Evolutionary conservation across 148 eudicot species (phyloP).

Genomic region (Rheum nobile): DNA sequence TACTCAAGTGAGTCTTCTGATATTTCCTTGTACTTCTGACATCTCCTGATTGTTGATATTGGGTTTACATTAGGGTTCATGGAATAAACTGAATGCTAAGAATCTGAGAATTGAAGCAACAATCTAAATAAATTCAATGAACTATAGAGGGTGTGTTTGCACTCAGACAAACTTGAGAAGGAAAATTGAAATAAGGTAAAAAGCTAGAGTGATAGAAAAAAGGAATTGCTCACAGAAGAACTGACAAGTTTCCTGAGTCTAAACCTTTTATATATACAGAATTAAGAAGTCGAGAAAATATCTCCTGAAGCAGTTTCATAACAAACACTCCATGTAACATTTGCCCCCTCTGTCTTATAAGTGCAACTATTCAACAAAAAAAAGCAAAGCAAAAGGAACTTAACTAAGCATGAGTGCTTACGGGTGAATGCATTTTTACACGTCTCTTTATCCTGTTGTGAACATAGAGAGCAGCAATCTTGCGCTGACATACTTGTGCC

Average conservation of each 20-base stretch:
- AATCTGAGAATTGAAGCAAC: neutral
- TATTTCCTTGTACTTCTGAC: neutral
- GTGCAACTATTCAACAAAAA: neutral
- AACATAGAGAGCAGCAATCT: neutral
- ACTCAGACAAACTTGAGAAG: neutral
- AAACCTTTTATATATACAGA: neutral
- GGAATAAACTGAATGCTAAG: neutral
- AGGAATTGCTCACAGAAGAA: neutral
- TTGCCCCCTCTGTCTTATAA: neutral
- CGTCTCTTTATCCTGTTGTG: neutral
- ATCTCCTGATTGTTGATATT: neutral
- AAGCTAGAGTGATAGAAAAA: neutral
- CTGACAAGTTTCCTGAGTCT: neutral
- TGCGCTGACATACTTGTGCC: neutral
- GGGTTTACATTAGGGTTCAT: neutral
- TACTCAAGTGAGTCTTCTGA: slow-evolving; percentile 43
- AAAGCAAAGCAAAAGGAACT: neutral
- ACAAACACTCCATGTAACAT: neutral
- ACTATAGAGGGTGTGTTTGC: neutral
- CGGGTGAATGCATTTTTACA: neutral
- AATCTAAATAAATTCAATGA: neutral
- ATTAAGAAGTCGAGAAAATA: neutral
- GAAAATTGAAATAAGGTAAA: neutral
- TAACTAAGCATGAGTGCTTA: neutral
- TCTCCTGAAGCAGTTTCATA: neutral